These are phyloP conservation scores for Amphichorda felina DNA, from an alignment of 2,329 filamentous ascomycete species.

Conservation along the genomic window DNA sequence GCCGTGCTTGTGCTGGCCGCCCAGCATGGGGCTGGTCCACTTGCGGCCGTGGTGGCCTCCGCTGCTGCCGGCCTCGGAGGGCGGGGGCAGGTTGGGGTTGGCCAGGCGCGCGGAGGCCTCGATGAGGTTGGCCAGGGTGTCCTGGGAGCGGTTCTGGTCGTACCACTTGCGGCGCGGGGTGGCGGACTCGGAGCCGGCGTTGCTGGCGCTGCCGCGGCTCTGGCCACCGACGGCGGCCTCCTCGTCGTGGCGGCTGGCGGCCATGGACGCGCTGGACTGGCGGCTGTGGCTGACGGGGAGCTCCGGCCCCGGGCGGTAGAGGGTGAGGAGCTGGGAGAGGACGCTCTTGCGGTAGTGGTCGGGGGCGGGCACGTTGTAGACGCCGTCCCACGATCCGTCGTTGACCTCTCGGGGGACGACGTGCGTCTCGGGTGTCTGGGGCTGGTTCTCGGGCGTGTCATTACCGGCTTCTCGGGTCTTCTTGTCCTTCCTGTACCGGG, in stretches of 20 bases:
- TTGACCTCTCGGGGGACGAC: constrained; percentile 18
- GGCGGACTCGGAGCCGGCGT: constrained; percentile 20
- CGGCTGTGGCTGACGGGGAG: constrained; percentile 1
- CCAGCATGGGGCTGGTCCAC: constrained; percentile 9
- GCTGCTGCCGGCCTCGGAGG: constrained; percentile 9
- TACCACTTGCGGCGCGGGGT: constrained; percentile 39
- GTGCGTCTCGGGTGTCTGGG: too few species aligned
- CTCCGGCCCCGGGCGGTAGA: constrained; percentile 20
- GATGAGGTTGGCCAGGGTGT: constrained; percentile 33
- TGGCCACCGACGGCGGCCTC: background rate
- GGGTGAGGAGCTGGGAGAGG: constrained; percentile 31
- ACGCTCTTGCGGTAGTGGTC: constrained; percentile 30
- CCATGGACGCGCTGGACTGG: background rate
- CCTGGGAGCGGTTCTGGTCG: constrained; percentile 31
- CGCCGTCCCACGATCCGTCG: constrained; percentile 25
- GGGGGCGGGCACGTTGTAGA: constrained; percentile 27
- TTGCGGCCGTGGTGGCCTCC: background rate
- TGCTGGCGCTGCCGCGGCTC: constrained; percentile 2
- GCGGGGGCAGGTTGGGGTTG: constrained; percentile 16
- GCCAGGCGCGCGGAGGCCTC: constrained; percentile 32
- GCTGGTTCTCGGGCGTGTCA: background rate
- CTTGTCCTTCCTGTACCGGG: too few species aligned
- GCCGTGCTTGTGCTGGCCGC: background rate
- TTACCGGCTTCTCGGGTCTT: too few species aligned
- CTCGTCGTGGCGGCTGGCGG: background rate